Conservation (phyloP, 225 moss, liverwort and hornwort genomes). For the Climacium dendroides region DNA sequence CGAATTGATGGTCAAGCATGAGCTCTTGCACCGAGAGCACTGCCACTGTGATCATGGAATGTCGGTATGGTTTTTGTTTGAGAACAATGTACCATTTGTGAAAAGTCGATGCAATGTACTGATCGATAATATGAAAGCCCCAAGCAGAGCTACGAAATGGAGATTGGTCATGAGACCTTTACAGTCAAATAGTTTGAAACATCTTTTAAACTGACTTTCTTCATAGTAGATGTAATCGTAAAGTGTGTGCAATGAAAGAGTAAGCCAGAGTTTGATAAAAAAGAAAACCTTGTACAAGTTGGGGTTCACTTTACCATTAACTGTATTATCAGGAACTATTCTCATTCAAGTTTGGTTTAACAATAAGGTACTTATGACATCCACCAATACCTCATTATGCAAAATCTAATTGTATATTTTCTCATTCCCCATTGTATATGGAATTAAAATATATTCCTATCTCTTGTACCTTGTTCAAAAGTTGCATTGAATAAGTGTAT, state of each 20-base stretch:
- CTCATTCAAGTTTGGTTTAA: not conserved
- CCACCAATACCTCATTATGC: too few relatives aligned
- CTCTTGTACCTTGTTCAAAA: rapidly evolving
- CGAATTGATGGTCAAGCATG: not conserved
- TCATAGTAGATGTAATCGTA: too few relatives aligned
- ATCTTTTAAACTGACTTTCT: not conserved
- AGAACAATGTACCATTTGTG: not conserved
- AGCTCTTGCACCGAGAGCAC: not conserved
- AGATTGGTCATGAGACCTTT: not conserved
- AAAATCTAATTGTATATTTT: not conserved
- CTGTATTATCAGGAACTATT: too few relatives aligned
- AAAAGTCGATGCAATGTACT: not conserved
- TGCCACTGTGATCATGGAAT: not conserved
- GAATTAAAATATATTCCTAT: not conserved
- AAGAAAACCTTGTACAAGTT: too few relatives aligned
- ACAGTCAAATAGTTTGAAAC: not conserved
- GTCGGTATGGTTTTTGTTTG: not conserved
- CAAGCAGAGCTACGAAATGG: not conserved
- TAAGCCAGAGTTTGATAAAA: too few relatives aligned
- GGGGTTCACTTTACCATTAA: too few relatives aligned
- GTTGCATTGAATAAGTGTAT: not conserved
- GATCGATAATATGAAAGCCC: not conserved
- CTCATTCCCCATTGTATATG: rapidly evolving
- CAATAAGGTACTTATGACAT: rapidly evolving
- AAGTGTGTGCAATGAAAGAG: too few relatives aligned